Base-by-base conservation (phyloP, 768 basidiomycete genomes). In the Agaricus sinodeliciosus region DNA sequence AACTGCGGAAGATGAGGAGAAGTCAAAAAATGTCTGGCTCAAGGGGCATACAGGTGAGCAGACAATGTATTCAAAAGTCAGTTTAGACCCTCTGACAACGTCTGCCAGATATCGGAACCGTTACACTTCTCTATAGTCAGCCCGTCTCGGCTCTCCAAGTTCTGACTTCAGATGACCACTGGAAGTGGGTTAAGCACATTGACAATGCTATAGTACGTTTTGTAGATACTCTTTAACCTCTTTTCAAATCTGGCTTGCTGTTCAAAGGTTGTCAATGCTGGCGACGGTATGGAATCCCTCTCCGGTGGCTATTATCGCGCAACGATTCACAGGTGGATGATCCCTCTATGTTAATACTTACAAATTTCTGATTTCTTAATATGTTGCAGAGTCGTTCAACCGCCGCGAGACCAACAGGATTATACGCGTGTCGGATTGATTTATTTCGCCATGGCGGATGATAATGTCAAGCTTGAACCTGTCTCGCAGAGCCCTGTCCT, bases 101-200 rank as follows among this genome's bases (percentile, higher is more conserved):
- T 13, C 11, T 34, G 4, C 8, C 31, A 72, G 82, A 84, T 62
- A 70, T 81, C 48, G 81, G 79, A 12, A 73, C 70, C 9, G 66
- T 85, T 43, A 80, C 77, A 2, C 75, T 84, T 39, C 63, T 85
- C 3, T 84, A 78, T 70, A 78, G 77, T 44, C 82, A 85, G 57
- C 81, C 83, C 3, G 72, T 83, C 3, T 71, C 76, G 4, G 81
- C 72, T 0, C 68, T 84, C 8, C 82, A 84, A 43, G 81, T 85
- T 37, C 63, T 81, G 9, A 71, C 72, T 0, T 72, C 59, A 2
- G 78, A 81, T 28, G 76, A 76, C 0, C 66, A 62, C 31, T 84
- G 82, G 81, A 72, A 70, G 27, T 81, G 80, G 77, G 73, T 82
- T 15, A 75, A 68, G 50, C 81, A 84, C 53, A 69, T 81, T 9